Conservation (phyloP, 768 basidiomycete species). For the Sporobolomyces pararoseus region DNA sequence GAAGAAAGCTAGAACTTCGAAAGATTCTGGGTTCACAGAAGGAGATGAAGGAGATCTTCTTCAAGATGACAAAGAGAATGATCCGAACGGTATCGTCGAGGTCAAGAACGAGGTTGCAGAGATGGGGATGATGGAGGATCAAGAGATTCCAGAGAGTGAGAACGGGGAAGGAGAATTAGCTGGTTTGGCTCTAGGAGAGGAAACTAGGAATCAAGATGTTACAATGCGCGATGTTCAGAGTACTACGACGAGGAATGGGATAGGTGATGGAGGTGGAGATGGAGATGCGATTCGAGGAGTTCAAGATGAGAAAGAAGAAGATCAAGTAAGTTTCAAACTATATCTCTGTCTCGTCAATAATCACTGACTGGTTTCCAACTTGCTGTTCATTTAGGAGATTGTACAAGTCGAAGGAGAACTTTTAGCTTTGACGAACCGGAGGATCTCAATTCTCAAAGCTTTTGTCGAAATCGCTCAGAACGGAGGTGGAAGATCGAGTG, state of each 20-base stretch:
- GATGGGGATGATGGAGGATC: too few species aligned
- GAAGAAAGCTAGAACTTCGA: slow-evolving; percentile 16
- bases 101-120: background rate
- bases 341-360: background rate
- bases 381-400: background rate
- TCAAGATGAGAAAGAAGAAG: background rate
- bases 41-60: background rate
- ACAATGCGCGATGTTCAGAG: too few species aligned
- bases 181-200: background rate
- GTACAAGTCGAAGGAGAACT: background rate
- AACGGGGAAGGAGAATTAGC: background rate
- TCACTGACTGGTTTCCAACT: too few species aligned
- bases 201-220: background rate
- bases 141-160: slow-evolving; percentile 8
- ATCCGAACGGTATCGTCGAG: background rate
- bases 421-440: slow-evolving; percentile 6
- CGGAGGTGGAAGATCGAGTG: background rate
- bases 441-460: slow-evolving; percentile 4
- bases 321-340: background rate
- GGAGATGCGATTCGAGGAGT: background rate
- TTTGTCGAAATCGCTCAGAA: slow-evolving; percentile 27
- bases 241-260: background rate
- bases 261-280: too few species aligned
- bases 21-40: slow-evolving; percentile 16
- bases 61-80: slow-evolving; percentile 7